A percentile compares a stretch with the other conserved stretches of the same genome.
These are phyloP conservation scores for Hypoxylon sp. DNA, from an alignment of 2,329 filamentous ascomycete species.

Conservation along the genomic window DNA sequence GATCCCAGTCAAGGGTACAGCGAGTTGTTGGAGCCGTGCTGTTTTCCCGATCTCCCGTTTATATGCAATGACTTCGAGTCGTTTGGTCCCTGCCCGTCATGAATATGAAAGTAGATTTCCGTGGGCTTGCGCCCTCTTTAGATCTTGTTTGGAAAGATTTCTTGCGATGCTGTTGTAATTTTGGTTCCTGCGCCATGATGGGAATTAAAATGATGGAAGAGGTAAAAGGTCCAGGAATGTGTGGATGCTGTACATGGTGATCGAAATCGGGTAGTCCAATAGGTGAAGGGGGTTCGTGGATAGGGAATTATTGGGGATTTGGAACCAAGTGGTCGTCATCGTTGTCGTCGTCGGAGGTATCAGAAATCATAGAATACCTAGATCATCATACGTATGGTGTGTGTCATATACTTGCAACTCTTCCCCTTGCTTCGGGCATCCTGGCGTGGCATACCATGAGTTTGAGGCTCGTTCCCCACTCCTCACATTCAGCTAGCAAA, in stretches of 20 bases:
- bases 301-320: slow-evolving; percentile 6
- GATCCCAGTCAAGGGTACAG: slow-evolving; percentile 27
- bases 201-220: slow-evolving; percentile 19
- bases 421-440: slow-evolving; percentile 72
- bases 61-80: slow-evolving; percentile 42
- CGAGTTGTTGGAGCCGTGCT: slow-evolving; percentile 43
- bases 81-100: slow-evolving; percentile 45
- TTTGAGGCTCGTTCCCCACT: slow-evolving; percentile 88
- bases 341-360: slow-evolving; percentile 2
- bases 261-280: slow-evolving; percentile 17
- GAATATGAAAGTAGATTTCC: slow-evolving; percentile 36
- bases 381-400: background rate
- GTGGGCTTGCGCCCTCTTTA: slow-evolving; percentile 50
- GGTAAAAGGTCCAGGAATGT: slow-evolving; percentile 14
- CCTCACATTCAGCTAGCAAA: slow-evolving; percentile 87
- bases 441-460: slow-evolving; percentile 93
- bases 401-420: slow-evolving; percentile 64
- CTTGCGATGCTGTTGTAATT: slow-evolving; percentile 39
- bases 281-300: background rate
- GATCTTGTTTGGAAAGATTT: slow-evolving; percentile 45
- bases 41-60: slow-evolving; percentile 44
- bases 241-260: slow-evolving; percentile 28
- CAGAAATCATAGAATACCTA: background rate
- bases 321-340: background rate
- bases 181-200: slow-evolving; percentile 34